These are phyloP conservation scores for Paramecium sexaurelia DNA, from an alignment of 73 alveolate genomes.

Conservation along the genomic window DNA sequence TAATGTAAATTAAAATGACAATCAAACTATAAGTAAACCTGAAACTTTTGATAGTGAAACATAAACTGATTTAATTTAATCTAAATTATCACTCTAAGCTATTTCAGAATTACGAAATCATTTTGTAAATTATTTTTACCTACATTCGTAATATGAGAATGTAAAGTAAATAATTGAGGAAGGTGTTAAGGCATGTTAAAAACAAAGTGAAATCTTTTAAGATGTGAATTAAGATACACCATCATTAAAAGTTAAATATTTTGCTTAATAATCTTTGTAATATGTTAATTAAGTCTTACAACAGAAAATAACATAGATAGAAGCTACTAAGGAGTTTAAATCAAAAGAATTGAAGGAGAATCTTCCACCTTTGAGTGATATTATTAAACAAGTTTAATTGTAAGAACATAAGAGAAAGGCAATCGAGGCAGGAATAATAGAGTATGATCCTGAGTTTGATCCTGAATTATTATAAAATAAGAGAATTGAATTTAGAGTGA, in stretches of 20 bases:
- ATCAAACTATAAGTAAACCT: neutral
- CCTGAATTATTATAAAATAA: neutral
- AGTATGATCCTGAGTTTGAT: conserved; percentile 53
- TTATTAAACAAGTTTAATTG: neutral
- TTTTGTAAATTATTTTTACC: conserved; percentile 16
- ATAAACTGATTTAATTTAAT: neutral
- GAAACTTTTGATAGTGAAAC: neutral
- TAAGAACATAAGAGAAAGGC: conserved; percentile 15
- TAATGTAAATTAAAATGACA: neutral
- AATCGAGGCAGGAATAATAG: conserved; percentile 42
- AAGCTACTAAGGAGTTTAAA: neutral
- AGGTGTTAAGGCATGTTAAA: neutral
- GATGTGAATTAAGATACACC: neutral
- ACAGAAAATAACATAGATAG: neutral
- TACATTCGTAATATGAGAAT: neutral
- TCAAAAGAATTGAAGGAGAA: neutral
- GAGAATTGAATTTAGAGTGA: conserved; percentile 29
- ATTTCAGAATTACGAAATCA: neutral
- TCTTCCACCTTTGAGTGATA: conserved; percentile 25
- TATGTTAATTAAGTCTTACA: neutral
- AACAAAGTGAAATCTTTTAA: neutral
- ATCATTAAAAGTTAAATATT: neutral
- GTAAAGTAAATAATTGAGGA: neutral
- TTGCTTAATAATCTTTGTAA: neutral
- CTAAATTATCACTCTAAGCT: neutral